phyloP scores from a whole-genome alignment of 495 filamentous ascomycete genomes.

The Penicillium fimorum region DNA sequence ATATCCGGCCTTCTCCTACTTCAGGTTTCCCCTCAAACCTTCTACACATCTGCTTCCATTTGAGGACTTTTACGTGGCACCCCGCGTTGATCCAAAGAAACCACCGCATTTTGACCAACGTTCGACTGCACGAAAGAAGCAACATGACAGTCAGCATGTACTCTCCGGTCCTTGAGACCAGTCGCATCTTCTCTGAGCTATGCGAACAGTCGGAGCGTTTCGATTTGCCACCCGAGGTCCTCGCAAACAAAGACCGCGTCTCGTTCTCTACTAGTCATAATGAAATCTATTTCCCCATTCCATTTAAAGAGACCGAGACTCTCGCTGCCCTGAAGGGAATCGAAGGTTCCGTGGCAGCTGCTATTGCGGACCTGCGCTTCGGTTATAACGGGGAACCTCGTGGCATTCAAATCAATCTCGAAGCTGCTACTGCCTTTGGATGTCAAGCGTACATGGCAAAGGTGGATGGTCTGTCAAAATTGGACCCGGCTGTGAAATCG shows the following conservation, averaged over 20 bases:
- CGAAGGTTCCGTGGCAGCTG: constrained; percentile 64
- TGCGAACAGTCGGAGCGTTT: constrained; percentile 43
- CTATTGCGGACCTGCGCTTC: constrained; percentile 59
- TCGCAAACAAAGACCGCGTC: constrained; percentile 37
- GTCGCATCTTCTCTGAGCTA: constrained; percentile 42
- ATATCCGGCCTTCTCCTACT: neutral
- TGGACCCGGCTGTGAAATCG: constrained; percentile 56
- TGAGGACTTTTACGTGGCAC: neutral
- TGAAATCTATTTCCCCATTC: constrained; percentile 58
- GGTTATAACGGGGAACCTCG: constrained; percentile 34
- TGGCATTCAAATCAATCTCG: constrained; percentile 58
- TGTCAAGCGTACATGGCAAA: constrained; percentile 72
- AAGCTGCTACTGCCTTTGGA: constrained; percentile 63
- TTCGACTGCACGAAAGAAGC: neutral
- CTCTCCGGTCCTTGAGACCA: constrained; percentile 43
- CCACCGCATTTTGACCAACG: neutral
- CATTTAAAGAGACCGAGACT: constrained; percentile 69
- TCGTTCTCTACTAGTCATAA: constrained; percentile 43
- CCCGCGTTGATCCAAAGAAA: neutral
- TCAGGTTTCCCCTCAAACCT: neutral
- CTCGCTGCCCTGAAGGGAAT: constrained; percentile 66
- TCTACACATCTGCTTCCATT: neutral
- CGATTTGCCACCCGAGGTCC: constrained; percentile 36
- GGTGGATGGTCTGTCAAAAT: constrained; percentile 66
- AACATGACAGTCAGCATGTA: constrained; percentile 29